Base-by-base conservation (phyloP, 1,139 yeast species). In the Meyerozyma sp. region DNA sequence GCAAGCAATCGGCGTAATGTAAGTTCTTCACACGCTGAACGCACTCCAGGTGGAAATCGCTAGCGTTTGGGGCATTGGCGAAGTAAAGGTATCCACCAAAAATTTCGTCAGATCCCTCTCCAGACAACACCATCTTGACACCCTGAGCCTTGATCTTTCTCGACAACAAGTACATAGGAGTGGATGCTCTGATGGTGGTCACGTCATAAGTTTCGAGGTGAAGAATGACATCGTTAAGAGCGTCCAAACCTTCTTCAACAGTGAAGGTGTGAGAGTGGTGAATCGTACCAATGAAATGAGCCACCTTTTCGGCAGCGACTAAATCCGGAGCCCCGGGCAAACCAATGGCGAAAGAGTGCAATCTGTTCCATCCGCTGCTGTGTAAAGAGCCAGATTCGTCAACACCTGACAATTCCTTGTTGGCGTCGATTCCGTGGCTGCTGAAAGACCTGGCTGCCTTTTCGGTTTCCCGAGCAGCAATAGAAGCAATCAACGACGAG, bases 61-160 rank as follows among this genome's bases (percentile, higher is more conserved):
- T 74, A 42, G 96, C 84, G 46, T 84, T 75, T 57, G 99, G 99
- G 44, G 99, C 99, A 60, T 87, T 83, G 44, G 97, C 98, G 62
- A 93, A 93, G 77, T 93, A 93, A 58, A 93, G 75, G 78, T 93
- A 93, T 41, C 99, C 99, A 57, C 99, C 99, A 63, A 93, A 93
- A 65, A 93, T 84, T 75, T 93, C 99, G 68, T 93, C 99, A 39
- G 97, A 89, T 52, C 99, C 99, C 72, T 93, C 99, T 63, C 99
- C 99, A 35, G 96, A 88, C 49, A 93, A 75, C 41, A 93, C 99
- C 98, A 93, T 93, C 82, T 93, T 93, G 59, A 93, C 96, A 67
- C 98, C 98, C 70, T 91, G 98, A 44, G 98, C 98, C 76, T 93
- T 93, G 75, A 93, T 93, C 73, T 93, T 93, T 68, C 99, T 81